Percentiles rank a stretch among this genome's conserved stretches.
Conservation (phyloP, 495 filamentous ascomycete species). For the Penicillium roqueforti region DNA sequence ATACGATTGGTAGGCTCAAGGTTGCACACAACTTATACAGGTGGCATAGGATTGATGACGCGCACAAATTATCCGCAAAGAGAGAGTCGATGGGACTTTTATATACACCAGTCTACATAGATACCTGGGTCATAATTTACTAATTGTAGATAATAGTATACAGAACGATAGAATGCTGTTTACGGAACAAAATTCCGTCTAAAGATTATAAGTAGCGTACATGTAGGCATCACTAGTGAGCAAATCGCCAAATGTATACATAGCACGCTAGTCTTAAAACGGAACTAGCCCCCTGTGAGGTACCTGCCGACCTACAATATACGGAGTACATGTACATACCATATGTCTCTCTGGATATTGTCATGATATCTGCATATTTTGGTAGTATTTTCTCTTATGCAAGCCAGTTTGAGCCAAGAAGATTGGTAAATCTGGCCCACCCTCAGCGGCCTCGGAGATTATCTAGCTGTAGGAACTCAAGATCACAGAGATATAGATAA, state of each 20-base stretch:
- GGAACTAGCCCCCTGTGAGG: neutral
- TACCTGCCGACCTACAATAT: neutral
- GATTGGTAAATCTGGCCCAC: neutral
- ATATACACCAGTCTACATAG: neutral
- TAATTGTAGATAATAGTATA: neutral
- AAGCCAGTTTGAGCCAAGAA: neutral
- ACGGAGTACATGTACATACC: neutral
- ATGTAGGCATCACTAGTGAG: neutral
- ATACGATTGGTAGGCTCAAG: neutral
- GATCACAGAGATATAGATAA: neutral
- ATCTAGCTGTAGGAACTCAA: no score
- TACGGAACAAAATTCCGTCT: neutral
- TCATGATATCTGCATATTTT: neutral
- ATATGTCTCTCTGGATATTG: neutral
- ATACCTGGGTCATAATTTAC: neutral
- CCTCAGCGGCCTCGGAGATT: no score
- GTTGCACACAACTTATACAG: neutral
- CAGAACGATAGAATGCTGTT: no score
- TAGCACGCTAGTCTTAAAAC: neutral
- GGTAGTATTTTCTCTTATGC: no score
- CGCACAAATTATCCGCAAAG: slow-evolving; percentile 15
- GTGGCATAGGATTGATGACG: slow-evolving; percentile 20
- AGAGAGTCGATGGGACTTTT: neutral
- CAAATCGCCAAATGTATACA: neutral
- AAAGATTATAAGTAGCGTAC: neutral